Evolutionary conservation across 2,329 filamentous ascomycete genomes (phyloP).

Genomic region (Fusarium torulosum): DNA sequence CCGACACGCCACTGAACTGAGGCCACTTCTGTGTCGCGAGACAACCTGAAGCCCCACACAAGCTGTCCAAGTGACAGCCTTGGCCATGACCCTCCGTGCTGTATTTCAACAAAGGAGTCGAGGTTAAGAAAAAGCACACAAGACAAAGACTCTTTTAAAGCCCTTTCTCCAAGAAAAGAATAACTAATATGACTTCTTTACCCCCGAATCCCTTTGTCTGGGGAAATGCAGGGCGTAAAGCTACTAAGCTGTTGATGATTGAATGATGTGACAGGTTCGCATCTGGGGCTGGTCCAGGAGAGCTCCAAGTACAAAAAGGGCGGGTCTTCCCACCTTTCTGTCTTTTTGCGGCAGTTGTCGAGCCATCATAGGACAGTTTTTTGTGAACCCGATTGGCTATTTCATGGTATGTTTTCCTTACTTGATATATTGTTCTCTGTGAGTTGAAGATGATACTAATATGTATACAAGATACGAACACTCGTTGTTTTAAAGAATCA

Average conservation of each 20-base stretch:
- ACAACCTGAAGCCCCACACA: constrained; percentile 32
- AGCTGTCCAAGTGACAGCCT: constrained; percentile 34
- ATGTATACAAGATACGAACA: not conserved
- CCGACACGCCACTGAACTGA: constrained; percentile 39
- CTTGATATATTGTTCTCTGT: not conserved
- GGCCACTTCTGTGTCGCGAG: constrained; percentile 35
- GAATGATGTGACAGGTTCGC: constrained; percentile 39
- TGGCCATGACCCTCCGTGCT: not conserved
- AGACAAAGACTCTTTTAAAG: constrained; percentile 11
- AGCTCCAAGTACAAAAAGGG: constrained; percentile 51
- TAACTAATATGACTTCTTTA: not conserved
- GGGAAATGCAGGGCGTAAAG: constrained; percentile 1
- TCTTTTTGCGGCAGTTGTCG: constrained; percentile 42
- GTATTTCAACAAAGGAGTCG: not conserved
- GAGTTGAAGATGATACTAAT: constrained; percentile 5
- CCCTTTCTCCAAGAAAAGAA: not conserved
- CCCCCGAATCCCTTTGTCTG: not conserved
- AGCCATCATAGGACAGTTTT: constrained; percentile 44
- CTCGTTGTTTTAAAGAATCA: not conserved
- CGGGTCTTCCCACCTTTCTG: constrained; percentile 48
- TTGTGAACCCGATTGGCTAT: constrained; percentile 30
- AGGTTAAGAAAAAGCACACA: not conserved
- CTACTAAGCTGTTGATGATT: constrained; percentile 25
- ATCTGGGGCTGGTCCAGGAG: constrained; percentile 2
- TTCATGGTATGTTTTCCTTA: constrained; percentile 27